A percentile compares a stretch with the other conserved stretches of the same genome.
Evolutionary conservation across 2,329 filamentous ascomycete species (phyloP).

Genomic region (Gnomoniopsis sp.): DNA sequence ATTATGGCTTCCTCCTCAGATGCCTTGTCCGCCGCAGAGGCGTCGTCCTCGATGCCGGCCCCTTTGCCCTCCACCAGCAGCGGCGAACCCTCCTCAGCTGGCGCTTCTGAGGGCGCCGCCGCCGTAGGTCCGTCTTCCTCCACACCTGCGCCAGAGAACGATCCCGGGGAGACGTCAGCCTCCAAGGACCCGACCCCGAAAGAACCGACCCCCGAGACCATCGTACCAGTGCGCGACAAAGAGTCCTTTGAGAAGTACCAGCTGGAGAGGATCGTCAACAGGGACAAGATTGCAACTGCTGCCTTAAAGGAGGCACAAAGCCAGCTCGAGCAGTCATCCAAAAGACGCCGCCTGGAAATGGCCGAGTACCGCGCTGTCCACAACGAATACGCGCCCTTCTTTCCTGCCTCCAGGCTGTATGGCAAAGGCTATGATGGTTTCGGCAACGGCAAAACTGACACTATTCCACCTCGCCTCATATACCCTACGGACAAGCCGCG

Average conservation of each 20-base stretch:
- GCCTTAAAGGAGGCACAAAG: conserved; percentile 49
- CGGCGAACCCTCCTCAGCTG: conserved; percentile 12
- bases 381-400: conserved; percentile 51
- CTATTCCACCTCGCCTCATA: conserved; percentile 64
- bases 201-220: conserved; percentile 20
- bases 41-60: conserved; percentile 1
- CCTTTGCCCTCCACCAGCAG: conserved; percentile 4
- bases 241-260: conserved; percentile 52
- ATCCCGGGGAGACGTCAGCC: conserved; percentile 16
- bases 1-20: conserved; percentile 19
- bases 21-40: conserved; percentile 1
- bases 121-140: conserved; percentile 26
- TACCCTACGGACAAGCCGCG: conserved; percentile 77
- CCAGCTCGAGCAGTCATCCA: conserved; percentile 54
- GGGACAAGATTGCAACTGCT: conserved; percentile 52
- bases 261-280: conserved; percentile 51
- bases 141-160: conserved; percentile 27
- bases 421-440: conserved; percentile 82
- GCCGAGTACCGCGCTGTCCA: conserved; percentile 66
- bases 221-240: conserved; percentile 45
- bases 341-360: conserved; percentile 63
- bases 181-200: conserved; percentile 24
- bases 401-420: conserved; percentile 56
- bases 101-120: conserved; percentile 2
- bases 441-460: conserved; percentile 81